Evolutionary conservation across 2,329 filamentous ascomycete species (phyloP).

Genomic region (Colletotrichum echinochloae): DNA sequence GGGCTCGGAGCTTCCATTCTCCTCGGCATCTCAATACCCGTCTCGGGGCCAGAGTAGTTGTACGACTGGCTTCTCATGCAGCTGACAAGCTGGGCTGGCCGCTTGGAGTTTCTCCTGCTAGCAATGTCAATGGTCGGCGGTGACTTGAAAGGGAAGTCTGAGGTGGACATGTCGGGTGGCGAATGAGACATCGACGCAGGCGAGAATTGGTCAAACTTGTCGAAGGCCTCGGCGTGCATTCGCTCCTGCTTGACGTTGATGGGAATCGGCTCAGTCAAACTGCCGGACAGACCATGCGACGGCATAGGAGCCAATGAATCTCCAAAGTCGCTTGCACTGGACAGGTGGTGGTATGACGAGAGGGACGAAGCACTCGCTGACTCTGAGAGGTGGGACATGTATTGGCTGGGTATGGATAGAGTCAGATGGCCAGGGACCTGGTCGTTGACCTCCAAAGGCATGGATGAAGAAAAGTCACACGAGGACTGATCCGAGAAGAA

Average conservation of each 20-base stretch:
- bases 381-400: slow-evolving; percentile 23
- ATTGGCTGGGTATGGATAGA: slow-evolving; percentile 39
- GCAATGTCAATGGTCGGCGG: slow-evolving; percentile 66
- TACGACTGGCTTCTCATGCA: slow-evolving; percentile 59
- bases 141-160: slow-evolving; percentile 59
- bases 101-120: slow-evolving; percentile 63
- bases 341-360: slow-evolving; percentile 32
- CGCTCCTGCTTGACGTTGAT: slow-evolving; percentile 42
- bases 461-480: slow-evolving; percentile 36
- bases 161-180: slow-evolving; percentile 43
- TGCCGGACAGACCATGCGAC: slow-evolving; percentile 18
- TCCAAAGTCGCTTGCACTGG: slow-evolving; percentile 24
- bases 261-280: slow-evolving; percentile 27
- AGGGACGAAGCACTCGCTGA: slow-evolving; percentile 33
- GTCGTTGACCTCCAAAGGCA: slow-evolving; percentile 18
- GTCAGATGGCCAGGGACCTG: slow-evolving; percentile 32
- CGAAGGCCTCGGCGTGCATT: slow-evolving; percentile 27
- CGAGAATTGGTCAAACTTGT: slow-evolving; percentile 47
- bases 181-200: slow-evolving; percentile 48
- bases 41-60: slow-evolving; percentile 55
- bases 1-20: slow-evolving; percentile 59
- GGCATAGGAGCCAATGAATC: slow-evolving; percentile 20
- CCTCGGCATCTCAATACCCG: slow-evolving; percentile 60
- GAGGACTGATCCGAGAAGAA: slow-evolving; percentile 35
- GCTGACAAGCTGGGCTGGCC: slow-evolving; percentile 61